Evolutionary conservation across 2,329 filamentous ascomycete species (phyloP), one percentile per base, ranked within the genome.

Genomic region (Ophiostoma australiae): DNA sequence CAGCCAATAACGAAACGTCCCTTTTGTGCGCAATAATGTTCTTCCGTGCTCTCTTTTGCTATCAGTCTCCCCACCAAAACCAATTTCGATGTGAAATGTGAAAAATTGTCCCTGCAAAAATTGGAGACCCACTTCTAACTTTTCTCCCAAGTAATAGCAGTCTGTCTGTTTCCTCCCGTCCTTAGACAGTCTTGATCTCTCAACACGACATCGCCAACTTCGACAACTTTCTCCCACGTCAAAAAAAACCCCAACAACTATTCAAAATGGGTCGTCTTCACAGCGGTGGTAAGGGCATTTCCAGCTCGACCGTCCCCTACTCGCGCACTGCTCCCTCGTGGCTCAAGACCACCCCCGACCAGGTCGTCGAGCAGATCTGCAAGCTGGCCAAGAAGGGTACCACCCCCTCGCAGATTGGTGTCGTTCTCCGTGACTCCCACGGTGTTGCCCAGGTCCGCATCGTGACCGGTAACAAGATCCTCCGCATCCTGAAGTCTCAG

Each of bases 271-370:
- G 94, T 90, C 90, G 94, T 88, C 90, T 98, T 91, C 96, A 99
- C 91, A 92, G 88, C 89, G 97, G 97, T 81, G 94, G 95, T 87
- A 98, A 98, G 92, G 96, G 95, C 85, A 99, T 99, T 86, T 93
- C 93, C 77, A 85, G 92, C 85, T 97, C 93, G 75, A 93, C 95
- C 80, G 86, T 98, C 84, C 95, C 96, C 81, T 99, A 98, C 90
- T 97, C 93, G 78, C 94, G 95, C 86, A 90, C 88, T 79, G 83
- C 93, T 76, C 94, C 95, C 74, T 88, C 94, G 78, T 99, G 95
- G 95, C 87, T 98, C 84, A 99, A 99, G 91, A 96, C 93, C 86
- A 97, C 93, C 78, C 94, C 95, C 81, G 93, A 97, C 80, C 93
- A 97, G 87, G 93, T 99, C 83, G 93, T 97, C 79, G 95, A 99